Evolutionary conservation across 176 grass and related monocot species (phyloP), one percentile per base, ranked within the genome.

Genomic region (Musa acuminata): DNA sequence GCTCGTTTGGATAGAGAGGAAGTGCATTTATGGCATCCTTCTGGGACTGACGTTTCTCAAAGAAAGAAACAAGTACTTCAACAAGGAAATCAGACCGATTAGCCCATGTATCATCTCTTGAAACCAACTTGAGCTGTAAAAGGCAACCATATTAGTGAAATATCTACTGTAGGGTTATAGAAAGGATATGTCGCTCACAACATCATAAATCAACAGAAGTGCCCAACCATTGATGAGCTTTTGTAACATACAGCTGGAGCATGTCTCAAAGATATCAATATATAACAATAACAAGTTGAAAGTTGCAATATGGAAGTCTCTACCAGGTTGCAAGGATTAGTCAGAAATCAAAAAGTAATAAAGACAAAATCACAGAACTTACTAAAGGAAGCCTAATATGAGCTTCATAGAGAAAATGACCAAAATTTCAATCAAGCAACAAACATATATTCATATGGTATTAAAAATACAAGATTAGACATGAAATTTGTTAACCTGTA

Each of bases 111-210:
- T 99, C 90, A 48, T 89, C 81, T 77, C 82, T 84, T 52, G 90
- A 94, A 73, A 99, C 92, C 90, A 99, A 84, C 80, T 94, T 99
- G 52, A 99, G 86, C 95, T 99, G 84, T 80, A 80, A 58, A 94
- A 67, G 68, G 24, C 69, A 86, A 81, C 27, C 75, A 4, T 52
- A 80, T 86, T 83, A 89, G 82, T 65, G 78, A 51, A 64, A 23
- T 77, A 14, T 2, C 51, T 5, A 51, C 43, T 14, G 0, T 51
- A 64, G 48, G 52, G 8, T 11, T 64, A 77, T 48, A 70, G 19
- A 49, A 70, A 9, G 6, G 9, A 70, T 50, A 12, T 69, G 35
- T 13, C 24, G 21, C 19, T 75, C 23, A 63, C 19, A 65, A 63
- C 19, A 12, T 13, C 13, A 69, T 14, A 2, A 69, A 69, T 19